Evolutionary conservation across 192 early-diverging fungal genomes (phyloP).

Genomic region (Anaeromyces robustus): DNA sequence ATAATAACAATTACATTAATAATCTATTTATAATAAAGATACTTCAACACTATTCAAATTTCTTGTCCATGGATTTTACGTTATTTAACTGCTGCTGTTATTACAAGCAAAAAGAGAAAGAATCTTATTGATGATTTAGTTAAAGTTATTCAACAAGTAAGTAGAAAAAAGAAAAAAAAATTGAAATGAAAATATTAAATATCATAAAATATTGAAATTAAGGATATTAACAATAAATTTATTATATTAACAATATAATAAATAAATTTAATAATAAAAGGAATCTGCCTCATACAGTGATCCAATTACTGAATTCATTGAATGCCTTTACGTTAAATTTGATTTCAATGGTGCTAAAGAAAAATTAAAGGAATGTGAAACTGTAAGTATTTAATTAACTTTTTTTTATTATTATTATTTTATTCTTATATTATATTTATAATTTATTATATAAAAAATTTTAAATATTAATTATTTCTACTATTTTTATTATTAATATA

Average conservation of each 20-base stretch:
- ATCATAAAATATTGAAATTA: too few relatives aligned
- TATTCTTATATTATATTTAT: too few relatives aligned
- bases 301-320: slow-evolving; percentile 87
- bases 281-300: slow-evolving; percentile 52
- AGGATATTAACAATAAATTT: too few relatives aligned
- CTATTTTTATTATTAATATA: neutral
- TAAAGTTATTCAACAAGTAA: slow-evolving; percentile 67
- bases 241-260: too few relatives aligned
- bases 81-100: slow-evolving; percentile 79
- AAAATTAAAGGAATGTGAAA: slow-evolving; percentile 76
- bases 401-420: too few relatives aligned
- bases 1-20: too few relatives aligned
- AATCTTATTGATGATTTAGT: slow-evolving; percentile 77
- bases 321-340: slow-evolving; percentile 80
- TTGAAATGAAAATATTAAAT: too few relatives aligned
- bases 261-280: slow-evolving; percentile 22
- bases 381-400: slow-evolving; percentile 8
- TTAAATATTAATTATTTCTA: neutral
- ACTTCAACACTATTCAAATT: slow-evolving; percentile 96
- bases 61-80: slow-evolving; percentile 92
- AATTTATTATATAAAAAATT: too few relatives aligned
- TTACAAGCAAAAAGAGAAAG: slow-evolving; percentile 75
- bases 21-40: slow-evolving; percentile 21
- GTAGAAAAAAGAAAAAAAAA: neutral
- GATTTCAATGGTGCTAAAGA: slow-evolving; percentile 84